Percentiles rank a stretch among this genome's conserved stretches.
phyloP scores from a whole-genome alignment of 2,329 filamentous ascomycete genomes.

The Chrysoporthe puriensis region DNA sequence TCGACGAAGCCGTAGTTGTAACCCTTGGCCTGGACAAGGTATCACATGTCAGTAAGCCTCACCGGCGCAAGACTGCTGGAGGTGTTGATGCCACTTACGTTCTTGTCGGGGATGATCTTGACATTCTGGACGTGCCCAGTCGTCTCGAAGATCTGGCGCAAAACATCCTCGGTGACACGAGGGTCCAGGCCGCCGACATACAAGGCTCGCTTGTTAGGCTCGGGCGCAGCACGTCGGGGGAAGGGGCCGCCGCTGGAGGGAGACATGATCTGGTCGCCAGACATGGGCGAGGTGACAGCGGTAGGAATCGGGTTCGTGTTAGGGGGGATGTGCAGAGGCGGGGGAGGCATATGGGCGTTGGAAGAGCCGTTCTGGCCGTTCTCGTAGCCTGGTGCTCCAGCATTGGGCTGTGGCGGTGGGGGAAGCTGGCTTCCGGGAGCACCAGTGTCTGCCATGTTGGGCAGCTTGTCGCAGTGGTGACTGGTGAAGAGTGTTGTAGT shows the following conservation, averaged over 20 bases:
- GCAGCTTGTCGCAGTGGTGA: slow-evolving; percentile 10
- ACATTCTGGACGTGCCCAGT: slow-evolving; percentile 98
- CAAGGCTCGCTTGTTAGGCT: slow-evolving; percentile 96
- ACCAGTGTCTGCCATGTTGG: slow-evolving; percentile 78
- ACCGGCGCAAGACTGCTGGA: background rate
- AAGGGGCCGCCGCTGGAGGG: slow-evolving; percentile 81
- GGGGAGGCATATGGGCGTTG: slow-evolving; percentile 83
- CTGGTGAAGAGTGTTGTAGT: background rate
- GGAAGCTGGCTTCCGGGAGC: slow-evolving; percentile 69
- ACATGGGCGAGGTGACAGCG: slow-evolving; percentile 86
- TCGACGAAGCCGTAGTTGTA: slow-evolving; percentile 99
- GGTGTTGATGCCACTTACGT: slow-evolving; percentile 64
- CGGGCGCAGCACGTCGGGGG: slow-evolving; percentile 86
- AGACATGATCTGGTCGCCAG: slow-evolving; percentile 74
- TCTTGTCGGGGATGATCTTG: slow-evolving; percentile 99
- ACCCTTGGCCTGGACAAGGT: slow-evolving; percentile 76
- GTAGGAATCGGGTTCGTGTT: slow-evolving; percentile 96
- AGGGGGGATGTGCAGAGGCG: slow-evolving; percentile 89
- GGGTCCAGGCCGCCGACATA: slow-evolving; percentile 96
- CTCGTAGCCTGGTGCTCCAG: slow-evolving; percentile 72
- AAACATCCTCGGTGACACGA: slow-evolving; percentile 91
- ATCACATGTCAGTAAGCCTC: slow-evolving; percentile 34
- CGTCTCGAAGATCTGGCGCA: slow-evolving; percentile 98
- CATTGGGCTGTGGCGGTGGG: slow-evolving; percentile 68
- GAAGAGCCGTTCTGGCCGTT: slow-evolving; percentile 72